Evolutionary conservation across 768 basidiomycete genomes (phyloP).

Genomic region (Leccinum disarticulatum): DNA sequence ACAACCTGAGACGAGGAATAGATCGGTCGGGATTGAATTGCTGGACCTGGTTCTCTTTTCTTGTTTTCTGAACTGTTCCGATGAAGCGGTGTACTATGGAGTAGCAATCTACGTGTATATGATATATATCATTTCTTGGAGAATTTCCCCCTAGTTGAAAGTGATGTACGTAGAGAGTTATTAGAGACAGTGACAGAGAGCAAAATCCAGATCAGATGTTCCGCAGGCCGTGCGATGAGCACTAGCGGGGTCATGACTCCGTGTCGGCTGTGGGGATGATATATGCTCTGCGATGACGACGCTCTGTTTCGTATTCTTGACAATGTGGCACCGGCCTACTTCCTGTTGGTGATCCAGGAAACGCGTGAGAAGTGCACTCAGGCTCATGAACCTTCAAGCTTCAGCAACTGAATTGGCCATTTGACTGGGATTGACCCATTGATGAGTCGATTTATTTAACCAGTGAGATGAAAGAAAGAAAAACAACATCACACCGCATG

Average conservation of each 20-base stretch:
- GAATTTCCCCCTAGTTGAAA: neutral
- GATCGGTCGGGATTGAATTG: no score
- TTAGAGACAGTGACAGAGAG: neutral
- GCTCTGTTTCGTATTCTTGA: slow-evolving; percentile 27
- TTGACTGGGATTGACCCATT: no score
- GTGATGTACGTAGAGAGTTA: neutral
- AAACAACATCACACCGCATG: no score
- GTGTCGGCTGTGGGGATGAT: slow-evolving; percentile 2
- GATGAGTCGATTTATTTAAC: no score
- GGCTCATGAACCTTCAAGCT: no score
- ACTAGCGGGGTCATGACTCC: slow-evolving; percentile 12
- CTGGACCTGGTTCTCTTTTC: neutral
- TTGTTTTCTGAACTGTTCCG: neutral
- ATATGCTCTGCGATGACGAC: slow-evolving; percentile 28
- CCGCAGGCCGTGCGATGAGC: slow-evolving; percentile 23
- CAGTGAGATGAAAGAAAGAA: no score
- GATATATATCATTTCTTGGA: neutral
- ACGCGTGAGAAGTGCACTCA: no score
- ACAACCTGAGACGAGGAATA: slow-evolving; percentile 23
- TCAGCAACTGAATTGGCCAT: no score
- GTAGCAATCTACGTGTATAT: neutral
- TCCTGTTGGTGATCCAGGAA: slow-evolving; percentile 4
- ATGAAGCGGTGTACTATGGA: neutral
- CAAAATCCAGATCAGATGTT: slow-evolving; percentile 12
- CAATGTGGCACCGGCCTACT: slow-evolving; percentile 23